These are phyloP conservation scores for Groenewaldozyma tartarivorans DNA, from an alignment of 805 yeast genomes.

Conservation along the genomic window DNA sequence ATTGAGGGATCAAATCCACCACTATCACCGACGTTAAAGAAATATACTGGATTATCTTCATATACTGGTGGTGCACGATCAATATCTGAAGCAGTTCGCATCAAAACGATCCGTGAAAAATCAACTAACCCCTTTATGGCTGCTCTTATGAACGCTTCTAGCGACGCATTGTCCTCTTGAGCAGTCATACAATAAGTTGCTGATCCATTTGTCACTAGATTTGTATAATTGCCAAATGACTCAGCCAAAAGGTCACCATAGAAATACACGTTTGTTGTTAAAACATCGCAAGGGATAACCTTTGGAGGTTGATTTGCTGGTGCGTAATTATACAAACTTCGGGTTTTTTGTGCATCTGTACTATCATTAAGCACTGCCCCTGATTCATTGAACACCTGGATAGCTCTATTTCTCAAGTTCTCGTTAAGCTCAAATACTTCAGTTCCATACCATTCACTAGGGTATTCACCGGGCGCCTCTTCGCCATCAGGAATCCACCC, in stretches of 20 bases:
- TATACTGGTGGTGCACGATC: constrained; percentile 41
- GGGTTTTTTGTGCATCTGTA: constrained; percentile 38
- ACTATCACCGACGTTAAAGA: constrained; percentile 40
- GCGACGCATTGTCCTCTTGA: constrained; percentile 59
- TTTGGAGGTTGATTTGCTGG: constrained; percentile 44
- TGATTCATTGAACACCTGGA: no score
- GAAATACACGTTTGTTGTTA: constrained; percentile 54
- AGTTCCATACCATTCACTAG: constrained; percentile 49
- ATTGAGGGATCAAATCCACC: constrained; percentile 45
- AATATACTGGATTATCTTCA: constrained; percentile 37
- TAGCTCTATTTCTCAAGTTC: constrained; percentile 48
- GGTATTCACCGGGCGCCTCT: constrained; percentile 39
- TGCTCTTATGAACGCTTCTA: constrained; percentile 49
- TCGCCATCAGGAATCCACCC: constrained; percentile 54
- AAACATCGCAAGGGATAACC: constrained; percentile 46
- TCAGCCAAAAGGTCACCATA: constrained; percentile 43
- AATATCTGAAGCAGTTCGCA: constrained; percentile 56
- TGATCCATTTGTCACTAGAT: constrained; percentile 46
- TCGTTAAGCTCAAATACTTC: constrained; percentile 57
- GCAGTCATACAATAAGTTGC: constrained; percentile 53
- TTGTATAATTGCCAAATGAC: constrained; percentile 40
- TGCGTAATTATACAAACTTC: constrained; percentile 38
- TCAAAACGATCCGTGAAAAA: constrained; percentile 45
- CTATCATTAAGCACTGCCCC: constrained; percentile 26
- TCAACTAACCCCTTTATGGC: constrained; percentile 47